phyloP scores from a whole-genome alignment of 352 stramenopile genomes.

The Paralagenidium karlingii region DNA sequence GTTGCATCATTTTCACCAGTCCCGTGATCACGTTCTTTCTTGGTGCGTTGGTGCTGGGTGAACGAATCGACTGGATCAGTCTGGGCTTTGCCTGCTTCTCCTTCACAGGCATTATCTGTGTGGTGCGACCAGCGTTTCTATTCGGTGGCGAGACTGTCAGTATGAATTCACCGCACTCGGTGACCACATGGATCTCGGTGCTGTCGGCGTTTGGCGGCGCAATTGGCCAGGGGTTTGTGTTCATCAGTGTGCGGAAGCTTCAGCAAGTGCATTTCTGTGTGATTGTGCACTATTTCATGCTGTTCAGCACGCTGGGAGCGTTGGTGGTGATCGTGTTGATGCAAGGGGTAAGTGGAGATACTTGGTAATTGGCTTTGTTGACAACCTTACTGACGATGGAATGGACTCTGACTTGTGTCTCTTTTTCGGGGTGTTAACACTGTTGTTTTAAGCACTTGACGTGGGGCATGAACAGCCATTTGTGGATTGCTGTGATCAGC shows the following conservation, averaged over 20 bases:
- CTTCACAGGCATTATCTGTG: slow-evolving; percentile 20
- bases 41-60: slow-evolving; percentile 15
- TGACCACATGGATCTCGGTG: slow-evolving; percentile 42
- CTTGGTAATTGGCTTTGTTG: too few relatives aligned
- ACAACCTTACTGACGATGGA: too few relatives aligned
- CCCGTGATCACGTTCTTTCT: slow-evolving; percentile 64
- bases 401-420: too few relatives aligned
- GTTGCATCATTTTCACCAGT: slow-evolving; percentile 59
- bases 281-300: slow-evolving; percentile 73
- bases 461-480: neutral
- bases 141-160: slow-evolving; percentile 33
- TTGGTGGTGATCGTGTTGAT: slow-evolving; percentile 37
- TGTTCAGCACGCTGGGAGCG: slow-evolving; percentile 34
- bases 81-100: slow-evolving; percentile 17
- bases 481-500: slow-evolving; percentile 39
- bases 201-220: slow-evolving; percentile 35
- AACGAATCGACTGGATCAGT: slow-evolving; percentile 17
- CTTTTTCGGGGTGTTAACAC: too few relatives aligned
- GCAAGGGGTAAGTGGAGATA: slow-evolving; percentile 19
- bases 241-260: slow-evolving; percentile 50
- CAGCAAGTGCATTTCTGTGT: slow-evolving; percentile 38
- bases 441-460: slow-evolving; percentile 5
- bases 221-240: slow-evolving; percentile 54
- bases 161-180: too few relatives aligned
- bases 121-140: slow-evolving; percentile 21